Evolutionary conservation across 768 basidiomycete genomes (phyloP).

Genomic region (Inosperma sp.): DNA sequence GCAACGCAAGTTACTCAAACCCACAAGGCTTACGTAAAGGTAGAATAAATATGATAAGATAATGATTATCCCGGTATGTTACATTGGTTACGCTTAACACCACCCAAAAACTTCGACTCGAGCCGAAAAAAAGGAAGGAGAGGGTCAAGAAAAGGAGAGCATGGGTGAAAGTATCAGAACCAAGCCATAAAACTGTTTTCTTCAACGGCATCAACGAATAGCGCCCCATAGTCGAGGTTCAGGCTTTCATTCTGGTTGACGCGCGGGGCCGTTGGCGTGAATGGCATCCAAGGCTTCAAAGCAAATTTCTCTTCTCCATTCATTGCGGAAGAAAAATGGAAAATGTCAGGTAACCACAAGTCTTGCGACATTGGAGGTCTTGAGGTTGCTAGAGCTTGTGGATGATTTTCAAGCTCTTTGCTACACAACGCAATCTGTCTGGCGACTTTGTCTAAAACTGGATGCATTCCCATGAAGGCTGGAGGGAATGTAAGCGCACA

Average conservation of each 20-base stretch:
- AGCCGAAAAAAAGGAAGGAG: neutral
- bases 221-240: slow-evolving; percentile 59
- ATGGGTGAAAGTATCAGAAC: slow-evolving; percentile 39
- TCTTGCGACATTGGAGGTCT: slow-evolving; percentile 16
- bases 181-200: slow-evolving; percentile 68
- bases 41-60: no score
- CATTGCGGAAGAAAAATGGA: slow-evolving; percentile 38
- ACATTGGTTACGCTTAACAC: no score
- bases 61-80: no score
- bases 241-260: slow-evolving; percentile 51
- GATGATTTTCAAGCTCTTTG: neutral
- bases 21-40: no score
- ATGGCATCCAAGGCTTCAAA: slow-evolving; percentile 37
- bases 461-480: slow-evolving; percentile 35
- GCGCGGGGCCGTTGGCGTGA: slow-evolving; percentile 44
- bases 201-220: slow-evolving; percentile 50
- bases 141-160: neutral
- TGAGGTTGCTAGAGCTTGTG: neutral
- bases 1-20: neutral
- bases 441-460: slow-evolving; percentile 29
- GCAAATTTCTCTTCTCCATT: slow-evolving; percentile 38
- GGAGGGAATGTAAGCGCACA: slow-evolving; percentile 26
- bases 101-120: neutral
- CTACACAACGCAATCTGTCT: slow-evolving; percentile 15
- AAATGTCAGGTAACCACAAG: slow-evolving; percentile 44